Conservation (phyloP, 768 basidiomycete genomes). For the Rickenella mellea region DNA sequence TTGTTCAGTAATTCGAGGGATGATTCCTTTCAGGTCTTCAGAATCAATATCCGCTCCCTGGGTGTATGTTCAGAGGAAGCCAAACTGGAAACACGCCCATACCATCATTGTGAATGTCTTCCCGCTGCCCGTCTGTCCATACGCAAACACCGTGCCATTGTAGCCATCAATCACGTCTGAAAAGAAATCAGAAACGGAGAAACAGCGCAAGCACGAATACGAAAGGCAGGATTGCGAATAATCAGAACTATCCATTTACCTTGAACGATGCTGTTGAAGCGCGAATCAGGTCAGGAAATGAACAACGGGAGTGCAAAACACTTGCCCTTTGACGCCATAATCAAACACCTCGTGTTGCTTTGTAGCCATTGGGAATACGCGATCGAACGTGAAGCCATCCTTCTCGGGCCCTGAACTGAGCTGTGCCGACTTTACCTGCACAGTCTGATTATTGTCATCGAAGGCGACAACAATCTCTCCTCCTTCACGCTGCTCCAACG, state of each 20-base stretch:
- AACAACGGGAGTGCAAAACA: slow-evolving; percentile 11
- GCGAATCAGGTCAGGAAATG: slow-evolving; percentile 8
- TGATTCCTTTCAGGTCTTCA: slow-evolving; percentile 88
- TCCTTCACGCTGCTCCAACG: slow-evolving; percentile 81
- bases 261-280: slow-evolving; percentile 69
- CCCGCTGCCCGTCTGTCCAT: slow-evolving; percentile 81
- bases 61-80: slow-evolving; percentile 7
- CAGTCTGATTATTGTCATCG: slow-evolving; percentile 78
- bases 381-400: slow-evolving; percentile 96
- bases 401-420: slow-evolving; percentile 79
- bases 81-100: slow-evolving; percentile 10
- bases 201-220: neutral
- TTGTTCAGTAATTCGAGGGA: slow-evolving; percentile 97
- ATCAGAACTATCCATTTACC: slow-evolving; percentile 32
- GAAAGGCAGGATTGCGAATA: neutral
- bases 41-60: slow-evolving; percentile 97
- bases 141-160: slow-evolving; percentile 91
- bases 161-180: slow-evolving; percentile 97
- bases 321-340: slow-evolving; percentile 95
- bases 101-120: slow-evolving; percentile 99
- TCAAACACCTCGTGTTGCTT: slow-evolving; percentile 93
- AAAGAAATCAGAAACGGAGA: slow-evolving; percentile 4
- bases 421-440: slow-evolving; percentile 64
- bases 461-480: slow-evolving; percentile 86
- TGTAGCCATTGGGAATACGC: slow-evolving; percentile 89